Conservation (phyloP, 176 grass and related monocot species). For the Rhynchospora breviuscula region DNA sequence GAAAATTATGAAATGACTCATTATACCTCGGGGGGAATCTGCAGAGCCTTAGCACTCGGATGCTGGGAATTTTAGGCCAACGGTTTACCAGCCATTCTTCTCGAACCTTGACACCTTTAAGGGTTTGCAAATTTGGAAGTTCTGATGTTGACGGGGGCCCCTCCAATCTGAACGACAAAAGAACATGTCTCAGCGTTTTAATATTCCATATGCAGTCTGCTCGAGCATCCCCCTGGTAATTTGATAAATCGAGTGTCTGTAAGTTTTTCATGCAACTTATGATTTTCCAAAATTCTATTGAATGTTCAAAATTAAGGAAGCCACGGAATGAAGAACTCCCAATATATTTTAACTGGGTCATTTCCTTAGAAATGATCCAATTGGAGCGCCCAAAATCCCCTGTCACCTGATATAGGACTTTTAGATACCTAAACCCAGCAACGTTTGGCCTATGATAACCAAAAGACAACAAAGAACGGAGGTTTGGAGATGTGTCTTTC, state of each 20-base stretch:
- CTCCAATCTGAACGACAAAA: neutral
- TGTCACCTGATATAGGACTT: neutral
- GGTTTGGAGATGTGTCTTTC: neutral
- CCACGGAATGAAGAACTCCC: neutral
- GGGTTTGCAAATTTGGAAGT: neutral
- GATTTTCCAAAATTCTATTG: neutral
- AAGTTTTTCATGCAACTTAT: neutral
- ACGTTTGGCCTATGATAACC: neutral
- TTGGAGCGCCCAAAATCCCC: neutral
- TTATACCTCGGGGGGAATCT: neutral
- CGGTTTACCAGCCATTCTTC: neutral
- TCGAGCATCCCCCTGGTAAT: neutral
- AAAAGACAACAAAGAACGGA: neutral
- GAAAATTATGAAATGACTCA: neutral
- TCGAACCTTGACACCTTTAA: neutral
- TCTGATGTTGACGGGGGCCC: neutral
- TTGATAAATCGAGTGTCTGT: neutral
- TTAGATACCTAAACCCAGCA: neutral
- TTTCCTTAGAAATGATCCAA: neutral
- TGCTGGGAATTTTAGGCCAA: neutral
- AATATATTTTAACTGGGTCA: neutral
- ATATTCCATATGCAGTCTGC: neutral
- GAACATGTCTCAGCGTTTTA: neutral
- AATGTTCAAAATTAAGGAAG: neutral
- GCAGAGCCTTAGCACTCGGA: neutral